Evolutionary conservation across 2,329 filamentous ascomycete species (phyloP).

Genomic region (Paramyrothecium sp.): DNA sequence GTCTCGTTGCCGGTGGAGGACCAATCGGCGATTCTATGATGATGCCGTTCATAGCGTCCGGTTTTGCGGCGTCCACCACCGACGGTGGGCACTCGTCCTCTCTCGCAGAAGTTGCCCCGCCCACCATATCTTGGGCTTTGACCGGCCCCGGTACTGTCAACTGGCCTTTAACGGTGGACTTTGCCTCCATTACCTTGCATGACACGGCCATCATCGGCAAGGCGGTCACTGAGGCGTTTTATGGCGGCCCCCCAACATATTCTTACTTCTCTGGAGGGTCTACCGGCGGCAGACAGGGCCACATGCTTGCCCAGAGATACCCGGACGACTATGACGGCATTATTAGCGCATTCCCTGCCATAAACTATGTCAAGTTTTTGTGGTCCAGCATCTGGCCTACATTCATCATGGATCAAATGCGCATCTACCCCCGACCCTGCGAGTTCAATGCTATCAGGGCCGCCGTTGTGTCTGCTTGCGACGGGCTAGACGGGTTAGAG

Average conservation of each 20-base stretch:
- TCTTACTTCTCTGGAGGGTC: conserved; percentile 53
- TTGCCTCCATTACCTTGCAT: conserved; percentile 33
- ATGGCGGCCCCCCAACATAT: conserved; percentile 38
- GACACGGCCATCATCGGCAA: conserved; percentile 49
- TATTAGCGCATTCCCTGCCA: conserved; percentile 37
- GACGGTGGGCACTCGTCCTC: conserved; percentile 16
- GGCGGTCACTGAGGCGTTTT: conserved; percentile 44
- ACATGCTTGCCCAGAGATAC: conserved; percentile 47
- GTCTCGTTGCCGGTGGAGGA: conserved; percentile 7
- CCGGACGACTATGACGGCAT: conserved; percentile 54
- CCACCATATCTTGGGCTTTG: conserved; percentile 8
- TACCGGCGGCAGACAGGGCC: conserved; percentile 52
- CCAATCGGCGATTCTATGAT: neutral
- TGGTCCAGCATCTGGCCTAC: neutral
- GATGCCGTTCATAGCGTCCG: neutral
- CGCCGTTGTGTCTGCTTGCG: conserved; percentile 37
- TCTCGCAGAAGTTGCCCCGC: neutral
- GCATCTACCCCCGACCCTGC: neutral
- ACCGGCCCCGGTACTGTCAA: conserved; percentile 7
- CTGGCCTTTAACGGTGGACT: conserved; percentile 25
- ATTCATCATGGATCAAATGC: neutral
- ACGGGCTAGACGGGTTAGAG: conserved; percentile 40
- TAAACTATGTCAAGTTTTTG: conserved; percentile 23
- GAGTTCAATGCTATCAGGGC: conserved; percentile 26
- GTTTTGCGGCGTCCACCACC: conserved; percentile 14